Evolutionary conservation across 345 rosid genomes (phyloP).

Genomic region (Eucalyptus brandiana): DNA sequence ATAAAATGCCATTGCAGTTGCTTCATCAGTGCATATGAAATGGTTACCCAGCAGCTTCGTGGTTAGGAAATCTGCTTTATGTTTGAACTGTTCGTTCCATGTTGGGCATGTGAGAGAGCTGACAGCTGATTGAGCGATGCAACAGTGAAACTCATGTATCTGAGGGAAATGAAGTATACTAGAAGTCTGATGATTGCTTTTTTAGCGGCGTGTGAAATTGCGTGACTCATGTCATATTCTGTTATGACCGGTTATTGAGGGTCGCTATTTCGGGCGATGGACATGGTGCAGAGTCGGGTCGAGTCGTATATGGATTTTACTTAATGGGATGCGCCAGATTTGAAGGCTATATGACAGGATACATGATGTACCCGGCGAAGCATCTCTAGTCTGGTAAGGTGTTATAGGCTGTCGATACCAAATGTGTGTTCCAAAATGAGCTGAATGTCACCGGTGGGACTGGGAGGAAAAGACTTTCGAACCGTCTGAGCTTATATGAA

Average conservation of each 20-base stretch:
- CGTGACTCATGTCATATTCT: background rate
- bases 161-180: background rate
- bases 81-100: background rate
- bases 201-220: fast-evolving
- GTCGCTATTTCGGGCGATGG: background rate
- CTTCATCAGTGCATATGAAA: background rate
- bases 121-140: background rate
- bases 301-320: background rate
- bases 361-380: background rate
- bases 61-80: background rate
- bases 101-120: background rate
- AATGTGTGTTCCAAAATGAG: background rate
- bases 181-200: background rate
- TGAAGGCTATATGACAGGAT: background rate
- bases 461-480: background rate
- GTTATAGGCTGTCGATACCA: background rate
- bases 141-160: background rate
- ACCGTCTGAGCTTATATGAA: background rate
- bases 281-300: background rate
- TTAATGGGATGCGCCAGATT: background rate
- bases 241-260: background rate
- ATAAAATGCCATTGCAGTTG: background rate
- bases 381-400: background rate
- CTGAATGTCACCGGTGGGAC: background rate
- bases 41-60: background rate